Evolutionary conservation across 2,329 filamentous ascomycete genomes (phyloP), one percentile per base, ranked within the genome.

Genomic region (Nigrospora sphaerica): DNA sequence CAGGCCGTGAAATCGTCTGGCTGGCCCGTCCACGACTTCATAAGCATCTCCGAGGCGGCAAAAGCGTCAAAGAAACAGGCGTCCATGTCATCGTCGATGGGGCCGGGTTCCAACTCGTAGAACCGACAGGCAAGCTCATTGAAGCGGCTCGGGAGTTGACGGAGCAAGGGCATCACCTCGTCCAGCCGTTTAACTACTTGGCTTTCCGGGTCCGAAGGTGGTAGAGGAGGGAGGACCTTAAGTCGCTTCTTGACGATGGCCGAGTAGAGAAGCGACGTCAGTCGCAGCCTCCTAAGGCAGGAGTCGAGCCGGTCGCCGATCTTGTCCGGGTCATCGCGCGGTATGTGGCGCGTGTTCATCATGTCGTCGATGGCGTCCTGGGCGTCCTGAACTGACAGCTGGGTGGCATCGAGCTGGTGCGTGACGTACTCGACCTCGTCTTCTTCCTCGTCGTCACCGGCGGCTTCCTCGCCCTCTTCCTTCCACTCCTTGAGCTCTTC

Each of bases 401-500:
- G 60, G 7, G 57, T 59, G 13, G 58, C 57, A 17, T 56, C 53
- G 32, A 64, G 50, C 2, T 59, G 56, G 17, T 64, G 57, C 16
- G 64, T 54, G 1, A 65, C 50, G 14, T 60, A 70, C 44, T 81
- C 73, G 14, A 78, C 56, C 16, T 59, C 62, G 48, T 61, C 67
- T 43, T 71, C 68, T 5, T 28, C 62, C 6, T 62, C 64, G 32
- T 61, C 63, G 16, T 63, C 70, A 47, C 60, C 67, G 43, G 70
- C 67, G n/a, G 70, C 63, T 19, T 68, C 71, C 1, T 81, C 71
- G 32, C 67, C 70, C 19, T 77, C 73, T 0, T 76, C 70, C 17
- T 84, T 81, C 89, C 91, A 96, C 56, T 92, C 88, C 61, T 89
- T 88, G 53, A 96, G 65, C 67, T 96, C 92, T 51, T 87, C 80